Evolutionary conservation across 2,329 filamentous ascomycete species (phyloP), one percentile per base, ranked within the genome.

Genomic region (Colletotrichum sp.): DNA sequence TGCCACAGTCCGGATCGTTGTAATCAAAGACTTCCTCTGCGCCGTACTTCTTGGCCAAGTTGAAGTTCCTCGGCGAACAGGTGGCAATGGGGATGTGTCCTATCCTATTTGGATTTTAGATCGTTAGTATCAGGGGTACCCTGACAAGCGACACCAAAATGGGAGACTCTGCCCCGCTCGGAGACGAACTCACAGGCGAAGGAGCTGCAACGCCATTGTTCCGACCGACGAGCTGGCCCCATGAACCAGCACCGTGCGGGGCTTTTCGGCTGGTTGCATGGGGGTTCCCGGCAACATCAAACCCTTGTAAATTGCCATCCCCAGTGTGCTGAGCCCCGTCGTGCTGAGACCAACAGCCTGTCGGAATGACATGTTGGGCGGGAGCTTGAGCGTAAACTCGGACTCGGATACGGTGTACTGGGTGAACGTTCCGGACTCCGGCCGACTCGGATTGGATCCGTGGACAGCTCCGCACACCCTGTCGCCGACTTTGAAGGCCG

Each of bases 11-110:
- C 1, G 83, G 76, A 1, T 78, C 80, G 55, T 80, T 79, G 77
- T 90, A 88, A 79, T 91, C 87, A 77, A 90, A 89, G 8, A 81
- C 83, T 7, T 82, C 79, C 8, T 83, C 84, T 1, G 89, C 89
- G 2, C 89, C 89, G 49, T 82, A 85, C 1, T 69, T 75, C 49
- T 82, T 81, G 15, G 84, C 85, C 2, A 88, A 82, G 4, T 84
- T 83, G 62, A 84, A 84, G 76, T 88, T 90, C 30, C 74, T 67
- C 1, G 85, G 83, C 0, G 87, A 88, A 77, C 85, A 87, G 1
- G 87, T 89, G 0, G 87, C 82, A 26, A 79, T 75, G 28, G 71
- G 71, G 8, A 63, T 26, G 15, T 66, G 57, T 8, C 77, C 77
- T n/a, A 71, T 34, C 10, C 75, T 77, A 24, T 52, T 21, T 12